These are phyloP conservation scores for Microstegium vimineum DNA, from an alignment of 176 grass and related monocot genomes.

Conservation along the genomic window DNA sequence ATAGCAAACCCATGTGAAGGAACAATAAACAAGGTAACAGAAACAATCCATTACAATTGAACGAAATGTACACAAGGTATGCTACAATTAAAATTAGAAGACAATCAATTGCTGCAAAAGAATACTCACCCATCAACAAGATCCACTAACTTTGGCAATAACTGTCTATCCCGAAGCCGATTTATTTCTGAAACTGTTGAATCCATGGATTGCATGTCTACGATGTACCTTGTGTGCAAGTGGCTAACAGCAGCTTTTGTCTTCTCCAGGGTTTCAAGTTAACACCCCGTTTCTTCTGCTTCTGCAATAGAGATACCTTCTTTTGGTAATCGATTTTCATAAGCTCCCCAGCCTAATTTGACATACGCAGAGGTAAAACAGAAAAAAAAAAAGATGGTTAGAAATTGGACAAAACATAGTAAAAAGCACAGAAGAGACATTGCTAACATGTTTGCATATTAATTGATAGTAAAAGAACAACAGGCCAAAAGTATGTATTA, in stretches of 20 bases:
- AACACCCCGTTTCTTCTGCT: conserved; percentile 75
- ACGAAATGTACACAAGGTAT: not conserved
- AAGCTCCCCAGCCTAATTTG: conserved; percentile 78
- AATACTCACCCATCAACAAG: conserved; percentile 75
- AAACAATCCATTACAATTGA: conserved; percentile 2
- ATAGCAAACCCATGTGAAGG: not conserved
- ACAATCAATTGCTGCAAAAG: conserved; percentile 9
- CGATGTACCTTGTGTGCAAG: conserved; percentile 91
- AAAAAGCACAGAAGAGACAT: not conserved
- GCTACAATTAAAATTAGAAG: conserved; percentile 11
- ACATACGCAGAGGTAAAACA: conserved; percentile 4
- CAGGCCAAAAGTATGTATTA: not conserved
- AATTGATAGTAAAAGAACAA: not conserved
- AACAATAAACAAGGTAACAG: not conserved
- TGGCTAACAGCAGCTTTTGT: conserved; percentile 94
- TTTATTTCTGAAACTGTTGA: conserved; percentile 92
- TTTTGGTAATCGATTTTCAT: conserved; percentile 99
- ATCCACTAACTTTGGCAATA: conserved; percentile 66
- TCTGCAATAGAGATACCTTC: conserved; percentile 82
- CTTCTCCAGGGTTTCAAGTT: conserved; percentile 84
- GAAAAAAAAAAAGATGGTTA: conserved; percentile 10
- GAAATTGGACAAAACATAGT: not conserved
- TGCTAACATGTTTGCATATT: not conserved
- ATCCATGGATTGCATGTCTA: conserved; percentile 98
- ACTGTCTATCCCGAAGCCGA: conserved; percentile 61